Evolutionary conservation across 495 filamentous ascomycete genomes (phyloP), one percentile per base, ranked within the genome.

Genomic region (Lophiostoma macrostomum): DNA sequence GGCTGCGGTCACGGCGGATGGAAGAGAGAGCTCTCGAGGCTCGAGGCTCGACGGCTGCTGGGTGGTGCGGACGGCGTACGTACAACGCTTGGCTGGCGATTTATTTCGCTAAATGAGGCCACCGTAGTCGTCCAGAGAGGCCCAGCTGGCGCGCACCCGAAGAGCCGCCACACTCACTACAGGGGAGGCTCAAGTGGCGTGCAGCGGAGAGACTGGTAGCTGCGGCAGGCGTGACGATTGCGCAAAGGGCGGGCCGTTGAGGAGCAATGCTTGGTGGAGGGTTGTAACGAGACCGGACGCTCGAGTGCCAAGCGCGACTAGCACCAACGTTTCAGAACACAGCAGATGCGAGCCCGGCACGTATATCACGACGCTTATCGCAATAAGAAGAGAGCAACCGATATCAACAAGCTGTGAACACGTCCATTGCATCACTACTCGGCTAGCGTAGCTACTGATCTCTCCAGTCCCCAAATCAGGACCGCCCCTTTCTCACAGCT

Each of bases 51-150:
- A 22, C 23, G 5, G 35, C 14, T 36, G 3, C 16, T 25, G 30
- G 3, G 18, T 14, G 3, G 16, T 19, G 20, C 3, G 7, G 35
- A 10, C 4, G 53, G 6, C 10, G 30, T n/a, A 14, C 32, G 45
- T 51, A 25, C 50, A 43, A 19, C 38, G 11, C 48, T 58, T 52
- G 55, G 47, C 55, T 37, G 4, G 16, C 8, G 24, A 50, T 16
- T 57, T 57, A 53, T 56, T 56, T 57, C 58, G 58, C 58, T 62
- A 62, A n/a, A n/a, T n/a, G n/a, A 52, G 55, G 55, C 48, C 47
- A 52, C 55, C 47, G 54, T 58, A 44, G 46, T 37, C 16, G 37
- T 57, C 47, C 30, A 36, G 47, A 45, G 32, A 48, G 19, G 32
- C 30, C 41, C 41, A n/a, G 8, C 31, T 28, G 51, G 51, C 41